Evolutionary conservation across 805 yeast genomes (phyloP).

Genomic region (Isabelozyma heimii): DNA sequence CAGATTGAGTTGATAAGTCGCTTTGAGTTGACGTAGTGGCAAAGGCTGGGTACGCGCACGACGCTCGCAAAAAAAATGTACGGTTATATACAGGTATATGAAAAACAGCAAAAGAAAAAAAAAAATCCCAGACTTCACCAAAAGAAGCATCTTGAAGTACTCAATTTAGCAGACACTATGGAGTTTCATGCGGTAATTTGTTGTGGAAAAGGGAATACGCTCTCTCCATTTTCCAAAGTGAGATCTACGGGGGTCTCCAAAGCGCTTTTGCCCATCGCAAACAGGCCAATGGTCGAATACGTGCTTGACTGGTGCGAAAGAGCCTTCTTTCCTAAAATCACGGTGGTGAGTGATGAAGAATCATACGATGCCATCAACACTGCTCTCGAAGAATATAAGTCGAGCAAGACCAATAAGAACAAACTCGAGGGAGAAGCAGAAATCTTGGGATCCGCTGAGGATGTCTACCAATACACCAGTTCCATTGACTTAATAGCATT

Average conservation of each 20-base stretch:
- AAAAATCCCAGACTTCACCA: neutral
- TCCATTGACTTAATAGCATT: conserved; percentile 20
- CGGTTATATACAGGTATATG: neutral
- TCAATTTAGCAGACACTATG: conserved; percentile 48
- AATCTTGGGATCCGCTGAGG: conserved; percentile 7
- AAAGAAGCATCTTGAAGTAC: neutral
- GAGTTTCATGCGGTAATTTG: conserved; percentile 89
- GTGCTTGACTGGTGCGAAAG: conserved; percentile 91
- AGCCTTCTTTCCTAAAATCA: conserved; percentile 72
- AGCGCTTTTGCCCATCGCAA: conserved; percentile 87
- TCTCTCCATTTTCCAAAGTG: conserved; percentile 68
- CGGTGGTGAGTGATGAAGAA: conserved; percentile 56
- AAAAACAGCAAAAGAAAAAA: neutral
- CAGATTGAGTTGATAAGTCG: neutral
- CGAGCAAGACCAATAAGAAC: conserved; percentile 28
- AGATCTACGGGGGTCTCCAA: conserved; percentile 70
- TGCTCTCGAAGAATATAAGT: conserved; percentile 48
- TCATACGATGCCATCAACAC: conserved; percentile 45
- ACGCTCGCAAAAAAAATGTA: neutral
- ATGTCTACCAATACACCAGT: conserved; percentile 12
- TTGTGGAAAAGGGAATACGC: conserved; percentile 78
- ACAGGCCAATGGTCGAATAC: conserved; percentile 82
- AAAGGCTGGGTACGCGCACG: neutral
- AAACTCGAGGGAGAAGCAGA: conserved; percentile 10
- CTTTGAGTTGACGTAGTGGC: conserved; percentile 1